Evolutionary conservation across 768 basidiomycete genomes (phyloP), one percentile per base, ranked within the genome.

Genomic region (Mycena filopes): DNA sequence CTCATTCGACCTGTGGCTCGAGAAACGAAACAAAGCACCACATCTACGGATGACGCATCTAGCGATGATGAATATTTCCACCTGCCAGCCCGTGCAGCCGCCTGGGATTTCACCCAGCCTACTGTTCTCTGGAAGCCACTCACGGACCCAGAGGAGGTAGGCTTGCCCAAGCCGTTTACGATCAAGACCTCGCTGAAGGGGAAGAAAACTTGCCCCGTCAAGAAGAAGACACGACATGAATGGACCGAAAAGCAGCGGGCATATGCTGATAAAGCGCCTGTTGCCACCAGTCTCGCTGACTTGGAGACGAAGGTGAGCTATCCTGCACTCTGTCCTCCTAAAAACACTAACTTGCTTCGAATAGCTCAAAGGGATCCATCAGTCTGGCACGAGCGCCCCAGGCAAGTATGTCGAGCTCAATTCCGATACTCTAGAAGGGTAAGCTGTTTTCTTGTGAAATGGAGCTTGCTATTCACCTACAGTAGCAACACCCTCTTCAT

Each of bases 181-280:
- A 56, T 56, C 13, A 20, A 28, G 7, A 56, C 55, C 3, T 42
- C 55, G n/a, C 29, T 56, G 7, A 56, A 45, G 31, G 42, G 43
- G 0, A 25, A 28, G 29, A 55, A 42, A 18, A 55, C 40, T 4
- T 3, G 4, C 4, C 54, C 54, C 10, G 54, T 55, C 0, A 42
- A 41, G 9, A 25, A 25, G 8, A 55, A 29, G 5, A 55, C 43
- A 25, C 26, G 28, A 31, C 28, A 56, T 12, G 31, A 18, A 1
- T 20, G 29, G 16, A 56, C 55, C 0, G 21, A 43, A 8, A 2
- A 15, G 3, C 42, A 56, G 21, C 33, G 55, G 11, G 16, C 3
- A 18, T 7, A n/a, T 13, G 42, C 55, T 4, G n/a, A 18, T 4
- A 21, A 21, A 12, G 55, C 55, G 12, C 28, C 26, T 21, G n/a